Evolutionary conservation across 2,329 filamentous ascomycete genomes (phyloP), one percentile per base, ranked within the genome.

Genomic region (Calonectria naviculata): DNA sequence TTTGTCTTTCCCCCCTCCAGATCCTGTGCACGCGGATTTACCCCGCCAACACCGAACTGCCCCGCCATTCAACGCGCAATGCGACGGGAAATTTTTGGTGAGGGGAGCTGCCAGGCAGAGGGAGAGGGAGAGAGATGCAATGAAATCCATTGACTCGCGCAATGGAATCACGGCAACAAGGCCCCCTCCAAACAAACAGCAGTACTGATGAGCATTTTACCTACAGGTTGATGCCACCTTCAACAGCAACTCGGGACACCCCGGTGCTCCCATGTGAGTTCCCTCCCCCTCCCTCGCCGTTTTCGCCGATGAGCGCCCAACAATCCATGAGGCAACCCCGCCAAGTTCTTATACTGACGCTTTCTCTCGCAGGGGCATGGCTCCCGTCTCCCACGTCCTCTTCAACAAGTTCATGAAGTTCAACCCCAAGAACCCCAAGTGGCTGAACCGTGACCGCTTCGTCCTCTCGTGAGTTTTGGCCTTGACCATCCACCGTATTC

Each of bases 331-430:
- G 56, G 31, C 36, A 61, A 31, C 36, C 52, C 52, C 52, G 52
- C 52, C 68, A 68, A 65, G 68, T 58, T 63, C 47, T 34, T 34
- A 54, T 74, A 78, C 83, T 87, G 76, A 86, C 79, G 71, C 62
- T 75, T 19, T 34, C 60, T 24, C 36, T 60, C 74, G 21, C 73
- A 92, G 90, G 90, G 91, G 91, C 84, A 91, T 98, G 94, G 97
- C 97, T 82, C 96, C 97, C 74, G 92, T 95, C 82, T 93, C 97
- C 85, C 97, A 98, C 90, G 95, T 98, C 81, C 92, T 99, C 76
- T 99, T 94, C 89, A 97, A 98, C 92, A 97, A 97, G 87, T 97
- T 98, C 90, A 95, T 99, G 95, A 97, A 88, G 85, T 99, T 98
- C 91, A 99, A 98, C 93, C 97, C 97, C 81, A 97, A 98, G 93